These are phyloP conservation scores for Penicillium simplicissimum DNA, from an alignment of 495 filamentous ascomycete species.

Conservation along the genomic window DNA sequence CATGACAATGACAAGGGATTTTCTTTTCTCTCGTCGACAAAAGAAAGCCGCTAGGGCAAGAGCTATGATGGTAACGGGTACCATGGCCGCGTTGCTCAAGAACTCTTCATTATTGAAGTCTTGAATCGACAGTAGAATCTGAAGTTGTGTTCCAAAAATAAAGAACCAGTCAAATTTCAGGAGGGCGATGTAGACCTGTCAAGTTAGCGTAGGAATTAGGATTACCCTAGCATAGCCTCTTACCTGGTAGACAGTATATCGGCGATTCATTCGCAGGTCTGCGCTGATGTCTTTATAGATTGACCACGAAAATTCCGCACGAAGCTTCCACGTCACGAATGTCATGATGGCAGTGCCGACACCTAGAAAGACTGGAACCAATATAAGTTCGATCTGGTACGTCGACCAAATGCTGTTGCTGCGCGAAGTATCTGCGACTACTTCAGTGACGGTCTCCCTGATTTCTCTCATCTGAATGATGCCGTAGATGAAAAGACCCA, in stretches of 20 bases:
- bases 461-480: conserved; percentile 24
- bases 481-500: conserved; percentile 25
- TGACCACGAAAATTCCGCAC: conserved; percentile 16
- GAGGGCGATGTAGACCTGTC: conserved; percentile 23
- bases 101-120: conserved; percentile 12
- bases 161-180: conserved; percentile 29
- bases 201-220: neutral
- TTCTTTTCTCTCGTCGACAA: conserved; percentile 20
- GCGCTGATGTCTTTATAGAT: conserved; percentile 17
- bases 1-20: conserved; percentile 16
- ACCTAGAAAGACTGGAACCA: conserved; percentile 23
- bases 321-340: conserved; percentile 17
- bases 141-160: conserved; percentile 24
- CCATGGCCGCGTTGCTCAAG: conserved; percentile 14
- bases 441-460: conserved; percentile 11
- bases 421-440: neutral
- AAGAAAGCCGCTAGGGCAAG: conserved; percentile 15
- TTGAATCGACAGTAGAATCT: conserved; percentile 18
- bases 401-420: conserved; percentile 6
- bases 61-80: conserved; percentile 17
- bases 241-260: conserved; percentile 6
- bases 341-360: conserved; percentile 18
- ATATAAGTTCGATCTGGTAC: conserved; percentile 19
- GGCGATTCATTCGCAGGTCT: conserved; percentile 10
- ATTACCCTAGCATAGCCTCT: neutral